Evolutionary conservation across 768 basidiomycete genomes (phyloP).

Genomic region (Cystobasidium tubakii): DNA sequence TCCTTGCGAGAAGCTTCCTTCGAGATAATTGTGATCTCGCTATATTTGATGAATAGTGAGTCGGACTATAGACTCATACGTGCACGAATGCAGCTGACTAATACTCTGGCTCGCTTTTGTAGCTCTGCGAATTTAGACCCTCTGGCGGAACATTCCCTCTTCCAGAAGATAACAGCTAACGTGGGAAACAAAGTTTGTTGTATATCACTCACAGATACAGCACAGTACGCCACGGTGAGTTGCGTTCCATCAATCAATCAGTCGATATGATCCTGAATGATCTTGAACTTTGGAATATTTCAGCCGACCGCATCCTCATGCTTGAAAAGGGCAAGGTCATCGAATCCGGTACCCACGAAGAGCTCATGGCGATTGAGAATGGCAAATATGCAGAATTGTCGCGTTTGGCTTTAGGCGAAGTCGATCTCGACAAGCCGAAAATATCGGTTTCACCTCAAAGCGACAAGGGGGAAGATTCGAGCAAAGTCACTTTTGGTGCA

Average conservation of each 20-base stretch:
- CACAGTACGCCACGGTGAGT: constrained; percentile 24
- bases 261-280: not conserved
- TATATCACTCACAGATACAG: constrained; percentile 35
- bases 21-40: not conserved
- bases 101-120: not conserved
- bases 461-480: not conserved
- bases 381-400: constrained; percentile 33
- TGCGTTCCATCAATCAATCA: no score
- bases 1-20: constrained; percentile 4
- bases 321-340: constrained; percentile 30
- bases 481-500: not conserved
- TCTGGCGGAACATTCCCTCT: constrained; percentile 29
- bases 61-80: not conserved
- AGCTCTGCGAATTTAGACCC: constrained; percentile 32
- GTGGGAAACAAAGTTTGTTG: constrained; percentile 31
- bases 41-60: constrained; percentile 29
- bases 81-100: not conserved
- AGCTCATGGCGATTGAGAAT: constrained; percentile 29
- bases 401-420: constrained; percentile 15
- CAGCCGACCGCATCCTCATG: constrained; percentile 33
- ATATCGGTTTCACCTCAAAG: not conserved
- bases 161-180: constrained; percentile 21
- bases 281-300: no score
- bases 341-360: constrained; percentile 36
- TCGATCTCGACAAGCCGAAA: constrained; percentile 1